Evolutionary conservation across 2,329 filamentous ascomycete genomes (phyloP), one percentile per base, ranked within the genome.

Genomic region (Fusarium concolor): DNA sequence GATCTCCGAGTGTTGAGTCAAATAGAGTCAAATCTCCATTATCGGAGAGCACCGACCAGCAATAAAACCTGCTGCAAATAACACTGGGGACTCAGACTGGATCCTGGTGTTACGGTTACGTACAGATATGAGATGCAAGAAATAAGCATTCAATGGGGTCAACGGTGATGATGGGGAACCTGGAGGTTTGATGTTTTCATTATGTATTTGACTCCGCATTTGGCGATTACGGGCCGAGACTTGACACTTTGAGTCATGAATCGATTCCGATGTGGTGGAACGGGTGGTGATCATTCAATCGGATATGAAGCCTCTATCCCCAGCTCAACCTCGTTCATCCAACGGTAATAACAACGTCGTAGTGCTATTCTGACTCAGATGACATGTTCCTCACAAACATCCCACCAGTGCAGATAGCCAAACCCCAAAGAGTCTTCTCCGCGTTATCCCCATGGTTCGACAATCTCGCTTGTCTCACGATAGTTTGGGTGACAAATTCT

Each of bases 391-490:
- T 29, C 12, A n/a, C 45, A 31, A 54, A 35, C 45, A 33, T 39
- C 33, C 38, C 54, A 56, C 49, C 29, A 24, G 15, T 28, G 42
- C 56, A 47, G 43, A 41, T 31, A 33, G 7, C 41, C 29, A 29
- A 37, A 8, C 37, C 26, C 22, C 35, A 50, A 24, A 38, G 38
- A 50, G 44, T 28, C 26, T 39, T 17, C 52, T 54, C 66, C 66
- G 57, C 50, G 51, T 33, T 68, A 50, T 68, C 45, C 61, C 50
- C 66, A 58, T 69, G 35, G 50, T 53, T 67, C 66, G 66, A 69
- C 66, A 70, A 70, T 69, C 61, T 68, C 63, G 63, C 63, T 68
- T 67, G 49, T 51, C 53, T 63, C 49, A 62, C 41, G 22, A 62
- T 18, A 33, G 26, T 51, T 41, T 17, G 43, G 5, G 15, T 67